Conservation (phyloP, 2,329 filamentous ascomycete genomes). For the Colletotrichum sp. region DNA sequence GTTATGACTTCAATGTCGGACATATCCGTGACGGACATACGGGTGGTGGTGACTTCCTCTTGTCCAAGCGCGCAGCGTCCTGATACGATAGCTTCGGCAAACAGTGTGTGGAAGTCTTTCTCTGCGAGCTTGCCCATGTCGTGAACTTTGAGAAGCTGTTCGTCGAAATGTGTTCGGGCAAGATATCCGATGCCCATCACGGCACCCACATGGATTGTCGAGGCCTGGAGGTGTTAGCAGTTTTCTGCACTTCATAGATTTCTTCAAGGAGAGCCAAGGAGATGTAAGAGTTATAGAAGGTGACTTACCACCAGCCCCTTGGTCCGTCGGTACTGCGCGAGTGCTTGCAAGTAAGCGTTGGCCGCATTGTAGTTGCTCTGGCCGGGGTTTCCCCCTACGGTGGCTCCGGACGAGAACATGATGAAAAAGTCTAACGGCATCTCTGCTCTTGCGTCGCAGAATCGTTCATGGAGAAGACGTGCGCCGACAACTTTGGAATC, state of each 20-base stretch:
- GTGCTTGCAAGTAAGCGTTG: conserved; percentile 44
- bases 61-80: neutral
- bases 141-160: neutral
- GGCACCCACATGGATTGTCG: conserved; percentile 39
- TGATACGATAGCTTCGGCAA: conserved; percentile 44
- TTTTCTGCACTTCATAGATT: neutral
- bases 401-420: conserved; percentile 34
- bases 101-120: conserved; percentile 43
- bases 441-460: conserved; percentile 12
- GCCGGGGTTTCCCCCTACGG: conserved; percentile 31
- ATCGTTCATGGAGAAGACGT: conserved; percentile 32
- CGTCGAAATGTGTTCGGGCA: conserved; percentile 14
- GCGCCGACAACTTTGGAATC: conserved; percentile 39
- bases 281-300: neutral
- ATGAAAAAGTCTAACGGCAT: conserved; percentile 40
- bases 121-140: conserved; percentile 20
- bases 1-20: neutral
- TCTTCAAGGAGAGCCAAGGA: neutral
- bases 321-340: conserved; percentile 37
- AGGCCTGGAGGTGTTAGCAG: conserved; percentile 20
- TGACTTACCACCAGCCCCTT: conserved; percentile 32
- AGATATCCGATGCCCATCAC: conserved; percentile 49
- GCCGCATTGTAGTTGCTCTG: conserved; percentile 51
- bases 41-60: neutral
- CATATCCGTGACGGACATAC: neutral